These are phyloP conservation scores for Coemansia sp. DNA, from an alignment of 192 early-diverging fungal species.

Conservation along the genomic window DNA sequence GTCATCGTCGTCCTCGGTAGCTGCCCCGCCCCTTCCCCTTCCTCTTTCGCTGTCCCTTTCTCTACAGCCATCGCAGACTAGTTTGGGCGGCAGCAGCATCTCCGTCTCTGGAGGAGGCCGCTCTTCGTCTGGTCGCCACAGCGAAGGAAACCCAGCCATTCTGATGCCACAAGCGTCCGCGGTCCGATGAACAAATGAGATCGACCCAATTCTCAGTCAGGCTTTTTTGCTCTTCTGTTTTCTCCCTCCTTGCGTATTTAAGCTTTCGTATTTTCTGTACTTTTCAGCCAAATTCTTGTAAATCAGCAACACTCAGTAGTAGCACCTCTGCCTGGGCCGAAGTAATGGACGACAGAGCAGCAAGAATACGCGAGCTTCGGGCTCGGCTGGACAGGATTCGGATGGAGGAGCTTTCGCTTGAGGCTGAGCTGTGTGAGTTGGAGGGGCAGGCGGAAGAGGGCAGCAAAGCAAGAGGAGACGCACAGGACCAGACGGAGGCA, in stretches of 20 bases:
- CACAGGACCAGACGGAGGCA: neutral
- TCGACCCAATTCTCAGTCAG: no score
- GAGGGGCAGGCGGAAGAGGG: no score
- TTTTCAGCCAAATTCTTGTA: neutral
- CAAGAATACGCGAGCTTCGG: conserved; percentile 12
- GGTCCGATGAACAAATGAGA: no score
- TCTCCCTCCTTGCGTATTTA: neutral
- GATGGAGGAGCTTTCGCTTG: conserved; percentile 40
- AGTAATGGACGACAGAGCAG: conserved; percentile 9
- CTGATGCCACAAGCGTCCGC: no score
- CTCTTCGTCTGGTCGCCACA: no score
- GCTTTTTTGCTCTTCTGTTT: neutral
- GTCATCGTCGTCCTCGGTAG: neutral
- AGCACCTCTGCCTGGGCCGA: no score
- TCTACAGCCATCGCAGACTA: neutral
- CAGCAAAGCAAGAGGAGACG: neutral
- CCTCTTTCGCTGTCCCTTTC: no score
- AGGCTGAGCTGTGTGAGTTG: conserved; percentile 34
- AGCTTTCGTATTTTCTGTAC: neutral
- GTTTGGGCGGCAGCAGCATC: neutral
- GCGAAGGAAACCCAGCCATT: no score
- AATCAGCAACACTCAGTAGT: neutral
- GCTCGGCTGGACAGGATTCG: conserved; percentile 24
- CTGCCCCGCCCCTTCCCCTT: neutral
- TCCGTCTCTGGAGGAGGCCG: no score